Evolutionary conservation across 148 eudicot species (phyloP), one percentile per base, ranked within the genome.

Genomic region (Silene latifolia): DNA sequence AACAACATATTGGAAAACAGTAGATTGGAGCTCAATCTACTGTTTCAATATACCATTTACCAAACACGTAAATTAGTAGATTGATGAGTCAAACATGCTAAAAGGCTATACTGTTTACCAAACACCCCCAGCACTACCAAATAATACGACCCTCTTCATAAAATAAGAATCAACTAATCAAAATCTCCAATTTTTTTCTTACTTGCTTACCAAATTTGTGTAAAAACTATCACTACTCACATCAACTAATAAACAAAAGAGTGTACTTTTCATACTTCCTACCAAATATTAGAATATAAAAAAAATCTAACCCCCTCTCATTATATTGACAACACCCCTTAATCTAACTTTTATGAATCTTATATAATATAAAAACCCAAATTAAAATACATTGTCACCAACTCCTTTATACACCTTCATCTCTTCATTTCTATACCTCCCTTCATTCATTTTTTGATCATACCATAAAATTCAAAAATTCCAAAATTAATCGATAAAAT

Each of bases 301-400:
- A 56, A 68, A 78, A 58, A 56, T 67, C 68, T 72, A 78, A 64
- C 77, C 72, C 72, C 32, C 72, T 27, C 59, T 72, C 15, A 66
- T 62, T 14, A 35, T 65, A 4, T 67, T 69, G 81, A 73, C 72
- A 75, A 71, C 79, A 59, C 63, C 83, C 39, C 24, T 51, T 76
- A 76, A 65, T 76, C 76, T 65, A 80, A 80, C 82, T 51, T 54
- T 73, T 72, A 7, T 8, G 24, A 53, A 51, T 24, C 29, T 27
- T 44, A 57, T 58, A 47, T 51, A 59, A 18, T 19, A 53, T 23
- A 21, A 39, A 35, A 64, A 69, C 21, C 8, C 35, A 58, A 44
- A 47, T 57, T 13, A 51, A 70, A 70, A 70, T 51, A 21, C 20
- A 54, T 25, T 47, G 29, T 9, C 76, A 76, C 79, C 79, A 76